These are phyloP conservation scores for Eutrema yunnanense DNA, from an alignment of 345 rosid species.

Conservation along the genomic window DNA sequence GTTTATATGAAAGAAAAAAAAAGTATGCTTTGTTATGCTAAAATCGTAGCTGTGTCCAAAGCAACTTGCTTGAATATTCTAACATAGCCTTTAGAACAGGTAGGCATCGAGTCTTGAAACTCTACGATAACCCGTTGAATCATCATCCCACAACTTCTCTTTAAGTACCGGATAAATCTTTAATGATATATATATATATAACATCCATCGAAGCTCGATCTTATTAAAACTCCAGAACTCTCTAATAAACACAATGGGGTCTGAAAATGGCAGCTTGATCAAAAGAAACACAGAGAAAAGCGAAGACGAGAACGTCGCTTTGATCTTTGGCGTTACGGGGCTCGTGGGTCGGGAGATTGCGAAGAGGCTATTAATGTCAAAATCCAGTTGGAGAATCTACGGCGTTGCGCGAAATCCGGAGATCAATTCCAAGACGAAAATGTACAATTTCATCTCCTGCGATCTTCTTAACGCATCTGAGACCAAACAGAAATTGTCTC, in stretches of 20 bases:
- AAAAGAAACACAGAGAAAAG: neutral
- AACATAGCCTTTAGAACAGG: constrained; percentile 19
- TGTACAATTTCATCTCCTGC: constrained; percentile 66
- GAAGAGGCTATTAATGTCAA: constrained; percentile 38
- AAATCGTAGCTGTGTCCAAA: constrained; percentile 21
- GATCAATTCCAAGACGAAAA: constrained; percentile 28
- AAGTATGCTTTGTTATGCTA: constrained; percentile 15
- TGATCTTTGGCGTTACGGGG: constrained; percentile 81
- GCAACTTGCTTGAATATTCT: constrained; percentile 21
- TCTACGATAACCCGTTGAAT: constrained; percentile 21
- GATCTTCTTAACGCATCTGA: constrained; percentile 59
- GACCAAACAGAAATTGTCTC: constrained; percentile 41
- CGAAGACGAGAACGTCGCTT: constrained; percentile 44
- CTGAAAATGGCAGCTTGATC: constrained; percentile 21
- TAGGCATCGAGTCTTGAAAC: constrained; percentile 29
- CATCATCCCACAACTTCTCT: neutral
- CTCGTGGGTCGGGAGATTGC: constrained; percentile 79
- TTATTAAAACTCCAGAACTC: neutral
- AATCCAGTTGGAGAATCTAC: constrained; percentile 65
- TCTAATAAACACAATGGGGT: constrained; percentile 30
- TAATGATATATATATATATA: neutral
- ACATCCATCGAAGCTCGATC: neutral
- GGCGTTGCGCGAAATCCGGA: constrained; percentile 72
- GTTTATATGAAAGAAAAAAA: neutral
- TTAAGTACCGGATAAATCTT: neutral